phyloP scores from a whole-genome alignment of 1,284 basidiomycete genomes.

The Trichosporon sp. region DNA sequence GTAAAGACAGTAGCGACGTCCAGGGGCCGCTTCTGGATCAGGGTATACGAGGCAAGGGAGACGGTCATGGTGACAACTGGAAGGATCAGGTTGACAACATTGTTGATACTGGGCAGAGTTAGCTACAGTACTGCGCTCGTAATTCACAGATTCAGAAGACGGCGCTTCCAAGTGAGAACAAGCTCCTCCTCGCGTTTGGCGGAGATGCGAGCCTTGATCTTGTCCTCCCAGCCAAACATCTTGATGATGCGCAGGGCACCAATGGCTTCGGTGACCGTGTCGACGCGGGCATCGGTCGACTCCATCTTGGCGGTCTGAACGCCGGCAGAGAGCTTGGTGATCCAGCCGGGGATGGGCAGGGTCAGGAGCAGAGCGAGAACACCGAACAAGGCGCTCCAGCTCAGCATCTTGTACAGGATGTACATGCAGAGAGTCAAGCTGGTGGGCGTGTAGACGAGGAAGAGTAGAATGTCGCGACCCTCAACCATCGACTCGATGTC shows the following conservation, averaged over 20 bases:
- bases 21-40: constrained; percentile 52
- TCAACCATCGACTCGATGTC: constrained; percentile 49
- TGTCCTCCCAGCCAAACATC: constrained; percentile 64
- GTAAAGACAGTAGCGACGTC: constrained; percentile 50
- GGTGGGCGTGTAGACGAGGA: constrained; percentile 42
- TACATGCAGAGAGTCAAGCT: constrained; percentile 39
- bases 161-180: constrained; percentile 43
- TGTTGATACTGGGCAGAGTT: constrained; percentile 10
- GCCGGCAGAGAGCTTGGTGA: constrained; percentile 39
- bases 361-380: constrained; percentile 54
- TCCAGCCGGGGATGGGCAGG: constrained; percentile 56
- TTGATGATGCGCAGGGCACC: constrained; percentile 57
- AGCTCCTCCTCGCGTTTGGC: constrained; percentile 60
- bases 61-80: constrained; percentile 63
- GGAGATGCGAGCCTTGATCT: constrained; percentile 55
- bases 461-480: constrained; percentile 44
- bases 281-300: constrained; percentile 56
- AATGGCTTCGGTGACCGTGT: constrained; percentile 53
- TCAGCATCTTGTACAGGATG: constrained; percentile 44
- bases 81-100: constrained; percentile 56
- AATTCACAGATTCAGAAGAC: constrained; percentile 39
- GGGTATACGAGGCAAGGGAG: constrained; percentile 61
- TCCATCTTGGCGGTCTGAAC: constrained; percentile 41
- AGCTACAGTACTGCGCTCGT: background rate
- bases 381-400: constrained; percentile 56